These are phyloP conservation scores for Fusarium nygamai DNA, from an alignment of 2,329 filamentous ascomycete genomes.

Conservation along the genomic window DNA sequence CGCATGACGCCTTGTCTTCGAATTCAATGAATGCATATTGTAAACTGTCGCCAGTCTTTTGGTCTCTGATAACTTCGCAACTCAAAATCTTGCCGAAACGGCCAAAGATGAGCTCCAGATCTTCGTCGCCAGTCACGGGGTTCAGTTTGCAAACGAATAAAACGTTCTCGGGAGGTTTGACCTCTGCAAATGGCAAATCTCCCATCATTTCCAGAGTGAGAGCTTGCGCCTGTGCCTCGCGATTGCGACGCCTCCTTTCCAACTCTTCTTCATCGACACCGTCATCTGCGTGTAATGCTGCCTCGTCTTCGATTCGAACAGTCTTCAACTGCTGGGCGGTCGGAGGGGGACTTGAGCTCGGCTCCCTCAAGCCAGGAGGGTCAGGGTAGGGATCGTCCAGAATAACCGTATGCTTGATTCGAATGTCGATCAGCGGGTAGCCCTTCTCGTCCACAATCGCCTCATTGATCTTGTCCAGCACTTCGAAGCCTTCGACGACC, in stretches of 20 bases:
- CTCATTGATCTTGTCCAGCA: slow-evolving; percentile 90
- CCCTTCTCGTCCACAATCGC: slow-evolving; percentile 88
- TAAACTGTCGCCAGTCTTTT: slow-evolving; percentile 90
- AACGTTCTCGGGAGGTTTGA: slow-evolving; percentile 96
- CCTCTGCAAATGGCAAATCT: slow-evolving; percentile 95
- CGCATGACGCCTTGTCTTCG: slow-evolving; percentile 90
- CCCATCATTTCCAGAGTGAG: slow-evolving; percentile 98
- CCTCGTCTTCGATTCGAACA: slow-evolving; percentile 90
- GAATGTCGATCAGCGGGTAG: slow-evolving; percentile 90
- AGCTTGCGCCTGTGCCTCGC: slow-evolving; percentile 92
- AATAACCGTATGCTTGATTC: slow-evolving; percentile 90
- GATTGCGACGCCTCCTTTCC: slow-evolving; percentile 83
- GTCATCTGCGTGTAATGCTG: slow-evolving; percentile 79
- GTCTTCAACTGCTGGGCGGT: slow-evolving; percentile 88
- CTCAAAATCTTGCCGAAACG: slow-evolving; percentile 95
- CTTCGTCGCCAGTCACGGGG: slow-evolving; percentile 93
- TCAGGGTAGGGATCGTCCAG: slow-evolving; percentile 94
- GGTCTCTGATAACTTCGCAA: slow-evolving; percentile 95
- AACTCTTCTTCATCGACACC: slow-evolving; percentile 78
- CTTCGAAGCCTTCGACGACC: slow-evolving; percentile 95
- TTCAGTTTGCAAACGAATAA: slow-evolving; percentile 99
- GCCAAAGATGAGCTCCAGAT: slow-evolving; percentile 94
- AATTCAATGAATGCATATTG: slow-evolving; percentile 99
- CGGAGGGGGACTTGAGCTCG: slow-evolving; percentile 81
- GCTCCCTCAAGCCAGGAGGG: slow-evolving; percentile 78